Percentiles rank a stretch among this genome's conserved stretches.
These are phyloP conservation scores for Tremellales sp. DNA, from an alignment of 1,284 basidiomycete species.

Conservation along the genomic window DNA sequence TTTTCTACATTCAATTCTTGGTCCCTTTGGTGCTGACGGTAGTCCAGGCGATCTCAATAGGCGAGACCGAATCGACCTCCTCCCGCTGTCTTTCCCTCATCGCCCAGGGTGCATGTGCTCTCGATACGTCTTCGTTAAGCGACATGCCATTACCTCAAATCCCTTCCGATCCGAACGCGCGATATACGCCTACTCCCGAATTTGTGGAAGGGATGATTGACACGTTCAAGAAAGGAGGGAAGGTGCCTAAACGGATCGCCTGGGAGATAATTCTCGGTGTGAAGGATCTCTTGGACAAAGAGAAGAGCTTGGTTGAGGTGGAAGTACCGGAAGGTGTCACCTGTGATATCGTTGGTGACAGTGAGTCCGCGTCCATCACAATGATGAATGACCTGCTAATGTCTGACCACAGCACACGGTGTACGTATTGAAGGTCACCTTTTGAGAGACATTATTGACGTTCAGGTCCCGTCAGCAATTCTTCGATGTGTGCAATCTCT, in stretches of 20 bases:
- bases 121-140: slow-evolving; percentile 52
- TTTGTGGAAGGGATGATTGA: slow-evolving; percentile 85
- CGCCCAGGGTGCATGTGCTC: slow-evolving; percentile 59
- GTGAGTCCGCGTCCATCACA: slow-evolving; percentile 27
- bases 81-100: slow-evolving; percentile 73
- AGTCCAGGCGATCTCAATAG: slow-evolving; percentile 75
- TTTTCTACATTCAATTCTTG: slow-evolving; percentile 3
- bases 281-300: slow-evolving; percentile 67
- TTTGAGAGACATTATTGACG: background rate
- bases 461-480: slow-evolving; percentile 63
- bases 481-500: slow-evolving; percentile 87
- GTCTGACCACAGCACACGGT: slow-evolving; percentile 19
- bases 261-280: slow-evolving; percentile 96
- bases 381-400: no score
- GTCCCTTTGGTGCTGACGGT: slow-evolving; percentile 1
- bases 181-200: slow-evolving; percentile 64
- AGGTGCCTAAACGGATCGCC: slow-evolving; percentile 77
- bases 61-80: slow-evolving; percentile 74
- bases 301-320: slow-evolving; percentile 78
- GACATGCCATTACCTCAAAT: slow-evolving; percentile 59
- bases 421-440: slow-evolving; percentile 22
- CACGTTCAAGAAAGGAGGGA: slow-evolving; percentile 82
- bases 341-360: slow-evolving; percentile 88
- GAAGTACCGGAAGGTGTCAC: slow-evolving; percentile 72
- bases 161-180: slow-evolving; percentile 53